Conservation (phyloP, 164 flowering plant genomes). For the Chloranthus sessilifolius region DNA sequence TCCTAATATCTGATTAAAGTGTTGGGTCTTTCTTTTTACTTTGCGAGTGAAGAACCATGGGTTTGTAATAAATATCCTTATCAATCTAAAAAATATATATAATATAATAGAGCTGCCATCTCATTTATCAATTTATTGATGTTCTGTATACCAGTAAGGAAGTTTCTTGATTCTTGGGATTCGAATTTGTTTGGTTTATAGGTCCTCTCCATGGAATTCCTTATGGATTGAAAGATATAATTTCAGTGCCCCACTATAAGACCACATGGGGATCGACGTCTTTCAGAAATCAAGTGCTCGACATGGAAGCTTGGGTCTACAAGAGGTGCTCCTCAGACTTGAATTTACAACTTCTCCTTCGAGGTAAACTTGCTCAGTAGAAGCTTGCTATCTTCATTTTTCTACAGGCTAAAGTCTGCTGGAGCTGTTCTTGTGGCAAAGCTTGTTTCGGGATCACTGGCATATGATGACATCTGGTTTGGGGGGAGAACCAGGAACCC, state of each 20-base stretch:
- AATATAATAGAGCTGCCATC: too few species aligned
- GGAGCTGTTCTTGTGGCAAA: slow-evolving; percentile 91
- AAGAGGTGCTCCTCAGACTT: slow-evolving; percentile 40
- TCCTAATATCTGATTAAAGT: too few species aligned
- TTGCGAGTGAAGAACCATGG: too few species aligned
- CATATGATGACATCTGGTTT: slow-evolving; percentile 95
- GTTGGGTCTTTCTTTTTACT: too few species aligned
- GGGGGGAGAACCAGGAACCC: slow-evolving; percentile 97
- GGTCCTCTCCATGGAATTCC: slow-evolving; percentile 99
- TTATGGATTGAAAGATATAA: slow-evolving; percentile 88
- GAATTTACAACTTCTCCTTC: neutral
- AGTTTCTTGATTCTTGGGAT: neutral
- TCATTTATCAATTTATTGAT: too few species aligned
- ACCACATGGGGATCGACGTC: slow-evolving; percentile 90
- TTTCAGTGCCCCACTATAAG: slow-evolving; percentile 71
- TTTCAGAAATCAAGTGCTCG: slow-evolving; percentile 72
- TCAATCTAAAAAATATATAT: too few species aligned
- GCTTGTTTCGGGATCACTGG: slow-evolving; percentile 86
- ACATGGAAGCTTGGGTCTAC: slow-evolving; percentile 92
- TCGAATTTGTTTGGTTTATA: slow-evolving; percentile 14
- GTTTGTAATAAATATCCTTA: too few species aligned
- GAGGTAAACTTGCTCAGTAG: neutral
- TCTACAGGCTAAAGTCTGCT: slow-evolving; percentile 61
- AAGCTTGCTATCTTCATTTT: neutral
- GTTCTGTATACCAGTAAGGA: too few species aligned